Percentiles rank a stretch among this genome's conserved stretches.
phyloP scores from a whole-genome alignment of 306 rosid genomes.

The Vachellia collinsii region DNA sequence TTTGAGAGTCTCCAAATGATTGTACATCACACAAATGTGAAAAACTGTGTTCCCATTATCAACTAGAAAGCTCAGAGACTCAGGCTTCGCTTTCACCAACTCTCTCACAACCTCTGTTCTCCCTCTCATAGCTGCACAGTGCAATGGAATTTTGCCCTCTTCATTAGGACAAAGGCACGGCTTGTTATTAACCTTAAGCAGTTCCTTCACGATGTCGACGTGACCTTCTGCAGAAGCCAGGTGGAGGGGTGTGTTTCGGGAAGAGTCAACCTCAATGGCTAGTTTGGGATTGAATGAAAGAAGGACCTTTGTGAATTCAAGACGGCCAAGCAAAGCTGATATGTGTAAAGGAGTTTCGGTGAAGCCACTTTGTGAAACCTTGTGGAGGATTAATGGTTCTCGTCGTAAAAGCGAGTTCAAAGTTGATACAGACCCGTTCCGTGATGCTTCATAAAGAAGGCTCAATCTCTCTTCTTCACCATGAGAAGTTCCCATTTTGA shows the following conservation, averaged over 20 bases:
- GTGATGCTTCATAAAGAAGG: background rate
- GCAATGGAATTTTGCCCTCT: background rate
- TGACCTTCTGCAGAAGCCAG: no score
- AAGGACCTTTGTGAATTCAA: no score
- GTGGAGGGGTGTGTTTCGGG: no score
- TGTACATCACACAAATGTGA: background rate
- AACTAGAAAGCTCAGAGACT: background rate
- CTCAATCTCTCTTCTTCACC: background rate
- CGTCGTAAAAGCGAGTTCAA: background rate
- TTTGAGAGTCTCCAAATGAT: background rate
- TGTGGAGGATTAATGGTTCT: background rate
- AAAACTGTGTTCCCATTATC: background rate
- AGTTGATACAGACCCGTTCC: background rate
- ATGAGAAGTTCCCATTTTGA: no score
- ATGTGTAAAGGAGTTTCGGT: no score
- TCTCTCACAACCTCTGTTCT: background rate
- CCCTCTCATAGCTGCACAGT: background rate
- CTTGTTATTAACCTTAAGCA: no score
- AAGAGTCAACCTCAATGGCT: no score
- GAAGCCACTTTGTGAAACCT: background rate
- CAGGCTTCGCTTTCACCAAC: background rate
- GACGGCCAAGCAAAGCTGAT: no score
- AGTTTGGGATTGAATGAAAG: no score
- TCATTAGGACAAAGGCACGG: no score
- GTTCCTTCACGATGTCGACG: no score